Base-by-base conservation (phyloP, 2,329 filamentous ascomycete species). In the Trichoderma brevicompactum region DNA sequence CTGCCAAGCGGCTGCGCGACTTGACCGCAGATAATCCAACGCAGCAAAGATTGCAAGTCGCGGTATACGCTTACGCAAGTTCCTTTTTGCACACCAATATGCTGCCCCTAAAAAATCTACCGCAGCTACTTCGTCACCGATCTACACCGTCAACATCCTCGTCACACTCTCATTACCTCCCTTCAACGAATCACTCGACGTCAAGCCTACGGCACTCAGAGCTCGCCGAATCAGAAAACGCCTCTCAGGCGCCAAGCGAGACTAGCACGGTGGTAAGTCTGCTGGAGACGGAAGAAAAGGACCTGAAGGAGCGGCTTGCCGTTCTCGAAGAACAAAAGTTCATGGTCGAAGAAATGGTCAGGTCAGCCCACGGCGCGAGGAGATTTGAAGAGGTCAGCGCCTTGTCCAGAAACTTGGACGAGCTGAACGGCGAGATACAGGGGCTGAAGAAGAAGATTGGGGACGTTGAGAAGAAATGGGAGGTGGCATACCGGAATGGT, bases 281-380 rank as follows among this genome's bases (percentile, higher is more conserved):
- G 40, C 78, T 96, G 5, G 93, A 96, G 76, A 86, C 85, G 0
- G 92, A 97, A 74, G 93, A 97, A 76, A 94, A 92, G 74, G 87
- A 92, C 19, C 79, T 96, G 1, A 86, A 90, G 15, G 93, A 97
- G 72, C 83, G 88, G 4, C 80, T 97, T 12, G 90, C 95, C 36
- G 89, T 97, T 7, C 82, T 97, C 1, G 92, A 97, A 75, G 94
- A 97, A 78, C 94, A 97, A 76, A 90, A 89, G 69, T 96, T 96
- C 77, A 87, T 97, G 78, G 92, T 97, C 0, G 87, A 89, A 43
- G 88, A 92, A 70, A 96, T 96, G 92, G 87, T 96, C 50, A 86
- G 86, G 7, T 87, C 89, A 67, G 92, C 93, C 0, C 89, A 89
- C 54, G 89, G 88, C 48, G 86, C 90, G 10, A 82, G 92, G 34